phyloP scores from a whole-genome alignment of 768 basidiomycete species.

The Mycena latifolia region DNA sequence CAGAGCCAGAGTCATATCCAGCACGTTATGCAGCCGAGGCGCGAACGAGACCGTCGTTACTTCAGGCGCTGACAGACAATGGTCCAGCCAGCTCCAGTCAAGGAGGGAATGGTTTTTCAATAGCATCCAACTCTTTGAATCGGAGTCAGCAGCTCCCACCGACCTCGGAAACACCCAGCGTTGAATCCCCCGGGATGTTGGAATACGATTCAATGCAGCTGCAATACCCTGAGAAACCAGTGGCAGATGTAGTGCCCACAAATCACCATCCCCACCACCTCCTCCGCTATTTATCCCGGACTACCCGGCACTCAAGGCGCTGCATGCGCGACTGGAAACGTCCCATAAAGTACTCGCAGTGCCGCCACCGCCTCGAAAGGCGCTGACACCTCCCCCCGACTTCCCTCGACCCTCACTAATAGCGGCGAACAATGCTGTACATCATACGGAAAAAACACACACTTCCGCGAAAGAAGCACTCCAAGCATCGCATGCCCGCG shows the following conservation, averaged over 20 bases:
- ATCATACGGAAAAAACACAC: constrained; percentile 19
- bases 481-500: constrained; percentile 21
- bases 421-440: constrained; percentile 24
- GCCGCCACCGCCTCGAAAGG: constrained; percentile 21
- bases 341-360: constrained; percentile 26
- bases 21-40: constrained; percentile 1
- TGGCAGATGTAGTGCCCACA: neutral
- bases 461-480: constrained; percentile 24
- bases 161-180: neutral
- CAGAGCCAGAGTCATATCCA: constrained; percentile 28
- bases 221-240: constrained; percentile 25
- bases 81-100: neutral
- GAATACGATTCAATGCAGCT: constrained; percentile 27
- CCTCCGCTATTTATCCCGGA: constrained; percentile 30
- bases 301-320: constrained; percentile 26
- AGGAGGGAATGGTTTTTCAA: neutral
- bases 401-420: constrained; percentile 22
- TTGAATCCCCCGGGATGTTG: neutral
- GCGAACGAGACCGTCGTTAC: constrained; percentile 29
- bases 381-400: constrained; percentile 18
- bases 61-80: constrained; percentile 26
- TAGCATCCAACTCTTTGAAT: neutral
- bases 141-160: neutral
- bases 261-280: neutral
- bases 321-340: constrained; percentile 29